Evolutionary conservation across 1,284 basidiomycete genomes (phyloP), one percentile per base, ranked within the genome.

Genomic region (Mycena citricolor): DNA sequence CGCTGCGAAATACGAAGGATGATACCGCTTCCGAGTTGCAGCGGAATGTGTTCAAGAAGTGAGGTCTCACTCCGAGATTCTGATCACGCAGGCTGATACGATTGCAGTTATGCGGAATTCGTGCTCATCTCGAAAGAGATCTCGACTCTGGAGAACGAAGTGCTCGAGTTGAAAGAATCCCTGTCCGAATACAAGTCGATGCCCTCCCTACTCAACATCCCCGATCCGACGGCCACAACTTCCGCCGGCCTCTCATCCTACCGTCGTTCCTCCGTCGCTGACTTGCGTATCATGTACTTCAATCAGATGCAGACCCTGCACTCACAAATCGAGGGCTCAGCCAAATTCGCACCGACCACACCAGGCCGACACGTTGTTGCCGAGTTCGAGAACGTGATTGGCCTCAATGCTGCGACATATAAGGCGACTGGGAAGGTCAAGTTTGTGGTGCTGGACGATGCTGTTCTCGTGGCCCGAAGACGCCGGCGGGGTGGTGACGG

Each of bases 101-200:
- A 21, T 44, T 6, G 11, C 57, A 94, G 92, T 66, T 99, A 98
- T 61, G 86, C 91, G 29, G 93, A 98, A 61, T 98, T 99, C 61
- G 92, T 99, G 35, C 77, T 87, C 33, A 92, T 99, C 33, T 97
- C 94, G 7, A 99, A 98, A 61, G 97, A 99, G 67, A 95, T 99
- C 34, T 88, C 90, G 6, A 88, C 90, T 0, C 77, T 99, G 10
- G 95, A 99, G 70, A 97, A 95, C 61, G 94, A 98, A 63, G 92
- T 98, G 89, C 78, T 98, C 26, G 94, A 98, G 61, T 81, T 99
- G 62, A 98, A 97, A 62, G 91, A 95, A 48, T 79, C 90, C 3
- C 73, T 99, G 2, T 85, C 86, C 12, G 97, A 99, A 60, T 99
- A 94, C 88, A 94, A 93, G 64, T 82, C 81, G 37, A 91, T 97